Percentiles rank a stretch among this genome's conserved stretches.
Conservation (phyloP, 768 basidiomycete species). For the Collybia sp. region DNA sequence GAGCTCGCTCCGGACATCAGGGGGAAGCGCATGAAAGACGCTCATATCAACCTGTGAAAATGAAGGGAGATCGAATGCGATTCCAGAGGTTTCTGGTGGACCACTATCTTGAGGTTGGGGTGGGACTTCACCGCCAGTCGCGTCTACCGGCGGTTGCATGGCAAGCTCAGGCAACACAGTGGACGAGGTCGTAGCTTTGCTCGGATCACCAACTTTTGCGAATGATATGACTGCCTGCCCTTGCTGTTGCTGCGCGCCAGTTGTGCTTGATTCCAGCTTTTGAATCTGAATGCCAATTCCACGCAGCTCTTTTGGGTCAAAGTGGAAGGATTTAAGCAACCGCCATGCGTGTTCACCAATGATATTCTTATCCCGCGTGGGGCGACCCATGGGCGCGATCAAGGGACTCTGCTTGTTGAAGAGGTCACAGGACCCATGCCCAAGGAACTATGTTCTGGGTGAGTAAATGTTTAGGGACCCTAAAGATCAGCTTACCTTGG, state of each 20-base stretch:
- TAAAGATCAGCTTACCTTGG: slow-evolving; percentile 58
- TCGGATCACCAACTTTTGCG: slow-evolving; percentile 15
- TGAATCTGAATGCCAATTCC: slow-evolving; percentile 90
- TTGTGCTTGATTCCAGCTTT: slow-evolving; percentile 65
- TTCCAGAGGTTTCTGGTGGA: background rate
- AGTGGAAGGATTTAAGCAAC: slow-evolving; percentile 64
- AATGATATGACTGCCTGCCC: slow-evolving; percentile 68
- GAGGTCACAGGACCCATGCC: slow-evolving; percentile 81
- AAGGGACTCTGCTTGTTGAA: slow-evolving; percentile 74
- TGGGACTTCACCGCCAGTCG: slow-evolving; percentile 4
- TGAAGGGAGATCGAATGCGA: slow-evolving; percentile 48
- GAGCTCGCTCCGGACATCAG: slow-evolving; percentile 64
- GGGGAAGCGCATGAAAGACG: slow-evolving; percentile 68
- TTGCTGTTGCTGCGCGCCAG: slow-evolving; percentile 22
- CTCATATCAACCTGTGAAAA: slow-evolving; percentile 73
- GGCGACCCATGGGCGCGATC: slow-evolving; percentile 51
- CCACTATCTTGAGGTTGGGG: slow-evolving; percentile 13
- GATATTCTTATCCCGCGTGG: slow-evolving; percentile 67
- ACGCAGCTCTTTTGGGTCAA: slow-evolving; percentile 84
- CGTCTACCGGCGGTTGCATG: slow-evolving; percentile 14
- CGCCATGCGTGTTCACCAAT: slow-evolving; percentile 79
- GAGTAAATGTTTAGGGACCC: background rate
- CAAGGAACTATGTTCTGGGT: slow-evolving; percentile 64
- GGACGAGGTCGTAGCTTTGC: slow-evolving; percentile 7
- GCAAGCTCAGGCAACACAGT: slow-evolving; percentile 8